Conservation (phyloP, 2,329 filamentous ascomycete genomes). For the Pyrenochaeta sp. region DNA sequence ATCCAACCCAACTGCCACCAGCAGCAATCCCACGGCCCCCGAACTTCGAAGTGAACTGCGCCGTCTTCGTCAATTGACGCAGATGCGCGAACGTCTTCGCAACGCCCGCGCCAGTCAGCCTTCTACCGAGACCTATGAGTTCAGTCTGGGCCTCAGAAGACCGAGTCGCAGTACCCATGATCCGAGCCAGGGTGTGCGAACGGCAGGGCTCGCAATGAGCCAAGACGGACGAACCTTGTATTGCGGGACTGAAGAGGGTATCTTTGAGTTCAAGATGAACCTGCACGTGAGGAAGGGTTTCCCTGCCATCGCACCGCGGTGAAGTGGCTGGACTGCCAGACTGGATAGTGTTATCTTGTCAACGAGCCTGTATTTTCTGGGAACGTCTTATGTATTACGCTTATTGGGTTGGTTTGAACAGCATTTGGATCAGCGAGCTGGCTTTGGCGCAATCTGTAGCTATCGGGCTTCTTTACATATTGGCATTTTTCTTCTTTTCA, state of each 20-base stretch:
- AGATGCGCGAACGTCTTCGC: slow-evolving; percentile 49
- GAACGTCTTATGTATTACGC: not conserved
- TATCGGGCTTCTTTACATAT: not conserved
- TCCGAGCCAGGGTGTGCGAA: slow-evolving; percentile 52
- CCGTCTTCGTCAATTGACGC: slow-evolving; percentile 46
- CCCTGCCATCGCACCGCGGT: slow-evolving; percentile 51
- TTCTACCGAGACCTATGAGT: slow-evolving; percentile 33
- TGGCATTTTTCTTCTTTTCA: slow-evolving; percentile 4
- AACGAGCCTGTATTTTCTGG: not conserved
- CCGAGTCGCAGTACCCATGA: slow-evolving; percentile 36
- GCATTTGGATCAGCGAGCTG: slow-evolving; percentile 8
- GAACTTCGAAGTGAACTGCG: slow-evolving; percentile 46
- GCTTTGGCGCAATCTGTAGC: slow-evolving; percentile 7
- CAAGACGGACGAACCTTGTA: slow-evolving; percentile 57
- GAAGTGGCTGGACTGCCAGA: slow-evolving; percentile 9
- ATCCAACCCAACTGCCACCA: slow-evolving; percentile 17
- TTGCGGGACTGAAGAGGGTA: slow-evolving; percentile 69
- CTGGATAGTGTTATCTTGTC: too few species aligned
- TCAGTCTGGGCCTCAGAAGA: slow-evolving; percentile 35
- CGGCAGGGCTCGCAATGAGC: slow-evolving; percentile 59
- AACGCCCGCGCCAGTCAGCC: slow-evolving; percentile 40
- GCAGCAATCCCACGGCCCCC: slow-evolving; percentile 33
- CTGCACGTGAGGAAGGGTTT: slow-evolving; percentile 65
- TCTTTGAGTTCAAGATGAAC: slow-evolving; percentile 78
- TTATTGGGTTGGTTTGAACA: not conserved